Evolutionary conservation across 2,329 filamentous ascomycete genomes (phyloP), one percentile per base, ranked within the genome.

Genomic region (Parastagonospora avenae): DNA sequence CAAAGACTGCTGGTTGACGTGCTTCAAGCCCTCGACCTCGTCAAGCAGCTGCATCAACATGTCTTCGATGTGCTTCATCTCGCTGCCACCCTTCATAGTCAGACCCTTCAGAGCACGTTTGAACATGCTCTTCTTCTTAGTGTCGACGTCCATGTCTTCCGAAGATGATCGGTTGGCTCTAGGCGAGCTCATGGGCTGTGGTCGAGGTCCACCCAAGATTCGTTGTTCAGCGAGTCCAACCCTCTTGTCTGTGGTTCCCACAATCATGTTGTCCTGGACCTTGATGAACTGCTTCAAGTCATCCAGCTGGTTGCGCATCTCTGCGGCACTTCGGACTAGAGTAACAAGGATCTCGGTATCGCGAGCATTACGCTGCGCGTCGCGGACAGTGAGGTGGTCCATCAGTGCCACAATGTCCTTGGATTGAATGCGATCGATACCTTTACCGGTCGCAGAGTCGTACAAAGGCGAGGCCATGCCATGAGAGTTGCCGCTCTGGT

Each of bases 301-400:
- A 60, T 96, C 91, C 69, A 97, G 96, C 0, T 91, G 95, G 62
- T 90, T 95, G 58, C 93, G 91, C 92, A 97, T 97, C 75, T 99
- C 94, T 10, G 94, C 88, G 4, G 94, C 93, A 47, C 92, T 92
- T 52, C 93, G 88, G 54, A 99, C 94, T 29, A 99, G 84, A 0
- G 94, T 93, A 40, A 97, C 91, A 14, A 99, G 80, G 48, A 99
- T 97, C 74, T 99, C 94, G 0, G 94, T 97, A 66, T 99, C 94
- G 38, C 94, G 85, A 39, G 94, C 94, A 74, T 94, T 97, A 52
- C 94, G 88, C 76, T 97, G 93, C 35, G 93, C 94, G 76, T 99
- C 94, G 31, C 94, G 89, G 57, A 97, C 94, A 71, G 95, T 97
- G 56, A 99, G 86, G 74, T 99, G 94, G 70, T 99, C 93, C 94